Percentiles rank a stretch among this genome's conserved stretches.
Conservation (phyloP, 805 yeast genomes). For the Wickerhamomyces alni region DNA sequence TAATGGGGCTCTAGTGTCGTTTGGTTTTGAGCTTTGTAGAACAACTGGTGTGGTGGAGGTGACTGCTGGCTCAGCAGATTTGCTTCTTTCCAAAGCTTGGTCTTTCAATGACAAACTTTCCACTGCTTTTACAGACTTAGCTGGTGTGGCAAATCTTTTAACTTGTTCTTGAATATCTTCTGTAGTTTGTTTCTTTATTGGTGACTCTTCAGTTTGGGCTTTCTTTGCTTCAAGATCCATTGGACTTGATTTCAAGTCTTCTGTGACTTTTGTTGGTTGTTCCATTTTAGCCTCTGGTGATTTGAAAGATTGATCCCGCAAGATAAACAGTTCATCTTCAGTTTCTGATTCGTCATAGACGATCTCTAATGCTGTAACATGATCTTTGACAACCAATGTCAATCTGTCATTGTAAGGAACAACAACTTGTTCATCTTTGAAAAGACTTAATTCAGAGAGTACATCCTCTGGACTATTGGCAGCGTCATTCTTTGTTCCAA, state of each 20-base stretch:
- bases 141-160: background rate
- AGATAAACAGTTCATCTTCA: constrained; percentile 28
- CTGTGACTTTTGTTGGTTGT: background rate
- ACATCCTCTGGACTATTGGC: constrained; percentile 10
- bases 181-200: background rate
- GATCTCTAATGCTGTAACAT: constrained; percentile 46
- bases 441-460: constrained; percentile 40
- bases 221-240: constrained; percentile 1
- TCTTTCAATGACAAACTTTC: background rate
- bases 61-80: constrained; percentile 10
- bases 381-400: constrained; percentile 67
- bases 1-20: constrained; percentile 7
- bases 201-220: background rate
- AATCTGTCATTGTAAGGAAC: constrained; percentile 61
- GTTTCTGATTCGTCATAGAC: constrained; percentile 37
- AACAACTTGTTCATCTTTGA: constrained; percentile 55
- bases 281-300: background rate
- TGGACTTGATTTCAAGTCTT: constrained; percentile 14
- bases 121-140: background rate
- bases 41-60: background rate
- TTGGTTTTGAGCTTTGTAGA: background rate
- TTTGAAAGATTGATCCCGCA: constrained; percentile 5
- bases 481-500: constrained; percentile 7
- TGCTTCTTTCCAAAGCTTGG: constrained; percentile 3
- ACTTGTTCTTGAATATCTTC: background rate